Evolutionary conservation across 2,329 filamentous ascomycete genomes (phyloP).

Genomic region (Aspergillus brunneoviolaceus): DNA sequence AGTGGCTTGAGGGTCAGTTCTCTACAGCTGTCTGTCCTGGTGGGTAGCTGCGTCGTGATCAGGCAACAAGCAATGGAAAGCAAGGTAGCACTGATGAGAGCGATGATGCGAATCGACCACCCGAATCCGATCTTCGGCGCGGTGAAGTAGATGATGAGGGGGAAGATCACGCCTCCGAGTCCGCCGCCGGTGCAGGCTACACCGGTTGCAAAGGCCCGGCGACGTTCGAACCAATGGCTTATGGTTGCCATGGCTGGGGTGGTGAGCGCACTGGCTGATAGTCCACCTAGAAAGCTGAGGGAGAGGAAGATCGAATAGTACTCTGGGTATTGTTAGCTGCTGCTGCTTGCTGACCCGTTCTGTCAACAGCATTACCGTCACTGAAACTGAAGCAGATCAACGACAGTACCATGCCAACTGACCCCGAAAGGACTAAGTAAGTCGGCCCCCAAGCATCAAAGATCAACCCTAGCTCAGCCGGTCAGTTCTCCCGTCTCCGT

Average conservation of each 20-base stretch:
- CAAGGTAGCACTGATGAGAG: constrained; percentile 22
- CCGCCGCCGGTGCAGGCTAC: constrained; percentile 37
- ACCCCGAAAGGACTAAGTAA: constrained; percentile 18
- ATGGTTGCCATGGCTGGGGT: constrained; percentile 32
- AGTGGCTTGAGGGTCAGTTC: constrained; percentile 26
- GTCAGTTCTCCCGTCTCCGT: background rate
- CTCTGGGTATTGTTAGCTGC: constrained; percentile 22
- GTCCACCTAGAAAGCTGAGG: constrained; percentile 35
- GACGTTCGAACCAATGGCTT: constrained; percentile 36
- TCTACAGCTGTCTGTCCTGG: background rate
- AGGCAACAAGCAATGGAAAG: background rate
- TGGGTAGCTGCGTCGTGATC: constrained; percentile 4
- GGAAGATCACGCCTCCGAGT: constrained; percentile 37
- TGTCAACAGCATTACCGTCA: constrained; percentile 14
- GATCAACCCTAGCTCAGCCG: constrained; percentile 12
- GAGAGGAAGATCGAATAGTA: constrained; percentile 41
- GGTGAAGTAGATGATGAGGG: constrained; percentile 32
- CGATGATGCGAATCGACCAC: constrained; percentile 35
- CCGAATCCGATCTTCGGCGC: constrained; percentile 32
- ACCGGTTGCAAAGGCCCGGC: constrained; percentile 35
- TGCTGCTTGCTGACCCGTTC: background rate
- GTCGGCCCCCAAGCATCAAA: constrained; percentile 18
- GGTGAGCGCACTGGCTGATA: constrained; percentile 33
- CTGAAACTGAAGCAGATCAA: constrained; percentile 32
- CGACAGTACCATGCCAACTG: constrained; percentile 23